Percentiles rank a stretch among this genome's conserved stretches.
These are phyloP conservation scores for Pseudocercospora fijiensis DNA, from an alignment of 2,329 filamentous ascomycete species.

Conservation along the genomic window DNA sequence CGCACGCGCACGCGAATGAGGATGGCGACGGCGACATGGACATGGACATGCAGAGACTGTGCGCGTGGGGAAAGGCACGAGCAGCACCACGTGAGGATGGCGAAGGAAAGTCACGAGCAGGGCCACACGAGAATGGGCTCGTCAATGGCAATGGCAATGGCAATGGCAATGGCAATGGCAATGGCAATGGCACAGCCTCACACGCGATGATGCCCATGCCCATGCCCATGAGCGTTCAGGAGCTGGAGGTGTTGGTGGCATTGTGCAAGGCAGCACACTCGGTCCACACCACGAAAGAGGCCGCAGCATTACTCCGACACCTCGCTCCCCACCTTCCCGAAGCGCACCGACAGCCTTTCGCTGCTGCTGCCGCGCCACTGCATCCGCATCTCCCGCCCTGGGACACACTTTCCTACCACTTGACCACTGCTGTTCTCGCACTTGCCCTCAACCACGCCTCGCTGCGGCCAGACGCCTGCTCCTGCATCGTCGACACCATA, in stretches of 20 bases:
- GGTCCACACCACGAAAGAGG: slow-evolving; percentile 68
- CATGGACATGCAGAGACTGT: slow-evolving; percentile 45
- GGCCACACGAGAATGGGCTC: not conserved
- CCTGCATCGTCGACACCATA: slow-evolving; percentile 70
- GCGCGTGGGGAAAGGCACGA: slow-evolving; percentile 34
- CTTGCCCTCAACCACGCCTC: slow-evolving; percentile 71
- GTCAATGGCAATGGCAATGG: slow-evolving; percentile 15
- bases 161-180: slow-evolving; percentile 25
- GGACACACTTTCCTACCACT: slow-evolving; percentile 75
- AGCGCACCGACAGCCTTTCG: slow-evolving; percentile 74
- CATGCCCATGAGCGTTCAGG: slow-evolving; percentile 63
- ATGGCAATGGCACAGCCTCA: slow-evolving; percentile 20
- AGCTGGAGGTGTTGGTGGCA: slow-evolving; percentile 87
- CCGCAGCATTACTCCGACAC: slow-evolving; percentile 74
- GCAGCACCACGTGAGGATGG: not conserved
- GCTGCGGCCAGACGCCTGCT: slow-evolving; percentile 64
- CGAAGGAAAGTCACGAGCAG: slow-evolving; percentile 3
- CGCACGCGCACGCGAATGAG: slow-evolving; percentile 22
- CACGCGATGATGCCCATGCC: too few relatives aligned
- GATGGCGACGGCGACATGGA: slow-evolving; percentile 39
- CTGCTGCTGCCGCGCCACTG: slow-evolving; percentile 71
- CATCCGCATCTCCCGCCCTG: slow-evolving; percentile 82
- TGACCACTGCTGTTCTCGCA: slow-evolving; percentile 77
- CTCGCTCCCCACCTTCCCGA: slow-evolving; percentile 83
- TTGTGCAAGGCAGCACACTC: slow-evolving; percentile 85